These are phyloP conservation scores for Hericium coralloides DNA, from an alignment of 768 basidiomycete genomes.

Conservation along the genomic window DNA sequence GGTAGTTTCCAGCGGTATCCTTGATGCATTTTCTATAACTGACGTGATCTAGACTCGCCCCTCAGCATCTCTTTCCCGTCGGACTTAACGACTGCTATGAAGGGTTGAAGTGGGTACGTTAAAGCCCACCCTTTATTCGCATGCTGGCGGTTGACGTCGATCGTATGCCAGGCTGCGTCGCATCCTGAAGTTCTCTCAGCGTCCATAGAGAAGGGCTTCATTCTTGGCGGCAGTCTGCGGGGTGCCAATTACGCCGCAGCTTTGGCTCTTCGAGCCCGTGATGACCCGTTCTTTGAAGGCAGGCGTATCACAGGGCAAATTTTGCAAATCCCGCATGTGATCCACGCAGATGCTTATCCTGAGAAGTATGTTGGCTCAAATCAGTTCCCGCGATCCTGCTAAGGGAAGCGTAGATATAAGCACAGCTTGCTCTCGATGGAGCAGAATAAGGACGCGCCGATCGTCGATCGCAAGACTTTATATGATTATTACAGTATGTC, in stretches of 20 bases:
- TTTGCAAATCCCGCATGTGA: slow-evolving; percentile 14
- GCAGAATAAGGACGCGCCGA: slow-evolving; percentile 1
- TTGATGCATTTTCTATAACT: not conserved
- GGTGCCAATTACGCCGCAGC: slow-evolving; percentile 18
- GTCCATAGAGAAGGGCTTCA: slow-evolving; percentile 15
- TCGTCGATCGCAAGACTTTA: not conserved
- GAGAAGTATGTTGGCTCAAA: slow-evolving; percentile 11
- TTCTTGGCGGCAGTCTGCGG: slow-evolving; percentile 18
- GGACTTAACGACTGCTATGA: slow-evolving; percentile 15
- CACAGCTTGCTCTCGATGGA: slow-evolving; percentile 2
- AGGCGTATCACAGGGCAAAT: slow-evolving; percentile 17
- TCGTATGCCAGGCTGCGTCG: slow-evolving; percentile 1
- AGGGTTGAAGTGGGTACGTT: slow-evolving; percentile 17
- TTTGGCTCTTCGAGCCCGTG: slow-evolving; percentile 15
- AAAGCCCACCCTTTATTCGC: too few relatives aligned
- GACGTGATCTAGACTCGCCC: slow-evolving; percentile 4
- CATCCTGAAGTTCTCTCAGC: slow-evolving; percentile 9
- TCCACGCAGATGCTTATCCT: slow-evolving; percentile 15
- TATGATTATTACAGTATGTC: not conserved
- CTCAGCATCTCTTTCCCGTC: slow-evolving; percentile 15
- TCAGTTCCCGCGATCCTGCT: not conserved
- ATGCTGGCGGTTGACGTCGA: not conserved
- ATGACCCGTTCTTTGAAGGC: slow-evolving; percentile 15
- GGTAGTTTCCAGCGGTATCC: not conserved
- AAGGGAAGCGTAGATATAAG: not conserved